Percentiles rank a stretch among this genome's conserved stretches.
phyloP scores from a whole-genome alignment of 495 filamentous ascomycete species.

The Cetradonia linearis region DNA sequence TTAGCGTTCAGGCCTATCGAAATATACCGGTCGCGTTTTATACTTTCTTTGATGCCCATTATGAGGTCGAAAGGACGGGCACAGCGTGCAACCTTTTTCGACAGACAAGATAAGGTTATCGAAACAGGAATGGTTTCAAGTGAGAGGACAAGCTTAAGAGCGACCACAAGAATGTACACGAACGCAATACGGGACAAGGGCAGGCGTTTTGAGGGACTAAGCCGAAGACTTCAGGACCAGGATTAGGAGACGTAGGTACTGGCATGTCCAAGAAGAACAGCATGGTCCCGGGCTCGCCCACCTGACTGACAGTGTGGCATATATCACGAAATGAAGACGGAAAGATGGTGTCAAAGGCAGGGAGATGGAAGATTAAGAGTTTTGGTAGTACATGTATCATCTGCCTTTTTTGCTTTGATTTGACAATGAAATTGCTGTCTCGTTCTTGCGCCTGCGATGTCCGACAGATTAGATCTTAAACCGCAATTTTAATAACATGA shows the following conservation, averaged over 20 bases:
- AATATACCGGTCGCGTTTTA: background rate
- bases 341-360: background rate
- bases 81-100: background rate
- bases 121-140: constrained; percentile 10
- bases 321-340: background rate
- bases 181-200: background rate
- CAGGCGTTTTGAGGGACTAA: background rate
- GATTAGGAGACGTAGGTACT: background rate
- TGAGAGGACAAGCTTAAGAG: constrained; percentile 12
- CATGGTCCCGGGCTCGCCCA: background rate
- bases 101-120: background rate
- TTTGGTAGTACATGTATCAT: background rate
- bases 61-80: background rate
- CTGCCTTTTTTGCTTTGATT: background rate
- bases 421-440: background rate
- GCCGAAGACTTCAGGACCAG: background rate
- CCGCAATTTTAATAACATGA: no score
- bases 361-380: no score
- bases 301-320: background rate
- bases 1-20: background rate
- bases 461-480: background rate
- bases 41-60: background rate
- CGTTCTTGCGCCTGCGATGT: background rate
- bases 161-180: constrained; percentile 6
- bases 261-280: background rate